Percentiles rank a stretch among this genome's conserved stretches.
phyloP scores from a whole-genome alignment of 2,329 filamentous ascomycete genomes.

The Calonectria henricotiae region DNA sequence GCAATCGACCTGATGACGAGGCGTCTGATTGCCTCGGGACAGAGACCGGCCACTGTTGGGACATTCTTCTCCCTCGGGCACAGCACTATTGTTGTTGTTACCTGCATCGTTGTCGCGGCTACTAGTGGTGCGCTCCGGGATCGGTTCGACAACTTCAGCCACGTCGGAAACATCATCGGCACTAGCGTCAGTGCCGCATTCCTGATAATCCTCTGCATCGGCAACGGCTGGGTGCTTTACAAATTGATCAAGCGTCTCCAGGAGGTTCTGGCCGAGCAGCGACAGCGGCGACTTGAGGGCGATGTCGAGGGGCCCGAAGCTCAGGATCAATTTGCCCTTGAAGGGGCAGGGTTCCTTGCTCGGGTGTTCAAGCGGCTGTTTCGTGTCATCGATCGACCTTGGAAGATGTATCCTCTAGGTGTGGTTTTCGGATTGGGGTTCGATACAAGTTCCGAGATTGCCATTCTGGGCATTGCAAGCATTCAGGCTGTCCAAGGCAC shows the following conservation, averaged over 20 bases:
- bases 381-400: slow-evolving; percentile 80
- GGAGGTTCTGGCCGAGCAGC: slow-evolving; percentile 67
- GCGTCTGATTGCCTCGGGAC: slow-evolving; percentile 87
- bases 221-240: slow-evolving; percentile 90
- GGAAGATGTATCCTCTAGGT: slow-evolving; percentile 97
- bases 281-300: slow-evolving; percentile 43
- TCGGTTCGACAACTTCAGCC: slow-evolving; percentile 85
- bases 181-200: slow-evolving; percentile 89
- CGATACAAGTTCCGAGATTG: slow-evolving; percentile 95
- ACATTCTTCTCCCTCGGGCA: slow-evolving; percentile 96
- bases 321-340: slow-evolving; percentile 74
- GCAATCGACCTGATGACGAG: slow-evolving; percentile 97
- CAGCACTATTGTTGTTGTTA: slow-evolving; percentile 92
- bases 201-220: slow-evolving; percentile 84
- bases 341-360: slow-evolving; percentile 84
- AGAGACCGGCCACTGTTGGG: slow-evolving; percentile 90
- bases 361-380: slow-evolving; percentile 83
- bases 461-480: slow-evolving; percentile 89
- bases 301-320: slow-evolving; percentile 44
- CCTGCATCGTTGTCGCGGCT: slow-evolving; percentile 92
- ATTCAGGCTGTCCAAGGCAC: slow-evolving; percentile 90
- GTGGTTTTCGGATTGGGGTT: slow-evolving; percentile 94
- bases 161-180: slow-evolving; percentile 90
- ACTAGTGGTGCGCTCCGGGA: slow-evolving; percentile 88
- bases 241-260: slow-evolving; percentile 81